Evolutionary conservation across 768 basidiomycete species (phyloP).

Genomic region (Royoungia palumana): DNA sequence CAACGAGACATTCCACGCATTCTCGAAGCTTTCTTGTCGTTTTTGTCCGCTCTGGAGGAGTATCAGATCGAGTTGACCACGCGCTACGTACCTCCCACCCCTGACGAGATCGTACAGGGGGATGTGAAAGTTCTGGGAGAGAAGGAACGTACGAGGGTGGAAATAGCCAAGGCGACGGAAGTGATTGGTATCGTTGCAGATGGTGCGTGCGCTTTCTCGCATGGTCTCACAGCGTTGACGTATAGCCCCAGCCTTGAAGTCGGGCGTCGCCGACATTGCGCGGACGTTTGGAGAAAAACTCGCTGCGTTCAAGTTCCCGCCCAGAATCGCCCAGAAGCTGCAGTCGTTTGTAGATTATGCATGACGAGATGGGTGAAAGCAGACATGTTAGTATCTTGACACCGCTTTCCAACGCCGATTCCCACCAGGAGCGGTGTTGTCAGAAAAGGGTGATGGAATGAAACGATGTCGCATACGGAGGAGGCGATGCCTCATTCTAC

Average conservation of each 20-base stretch:
- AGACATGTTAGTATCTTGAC: no score
- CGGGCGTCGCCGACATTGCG: constrained; percentile 61
- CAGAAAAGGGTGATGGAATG: no score
- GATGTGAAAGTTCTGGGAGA: constrained; percentile 34
- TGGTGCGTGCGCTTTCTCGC: constrained; percentile 40
- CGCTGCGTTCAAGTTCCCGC: constrained; percentile 73
- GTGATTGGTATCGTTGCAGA: constrained; percentile 51
- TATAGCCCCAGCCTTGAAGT: constrained; percentile 51
- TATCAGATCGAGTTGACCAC: constrained; percentile 54
- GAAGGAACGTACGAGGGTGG: constrained; percentile 39
- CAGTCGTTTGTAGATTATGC: constrained; percentile 71
- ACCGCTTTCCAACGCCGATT: no score
- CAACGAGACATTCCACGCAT: constrained; percentile 83
- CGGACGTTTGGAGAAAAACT: constrained; percentile 74
- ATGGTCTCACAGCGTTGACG: no score
- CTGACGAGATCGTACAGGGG: constrained; percentile 30
- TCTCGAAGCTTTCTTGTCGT: constrained; percentile 69
- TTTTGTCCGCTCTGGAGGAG: constrained; percentile 63
- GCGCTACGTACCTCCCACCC: constrained; percentile 36
- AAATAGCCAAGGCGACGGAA: constrained; percentile 55
- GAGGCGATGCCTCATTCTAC: no score
- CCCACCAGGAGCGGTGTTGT: no score
- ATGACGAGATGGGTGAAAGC: constrained; percentile 10
- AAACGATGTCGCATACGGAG: no score
- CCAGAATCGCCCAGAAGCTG: constrained; percentile 60